Conservation (phyloP, 1,284 basidiomycete species). For the Melampsora americana region DNA sequence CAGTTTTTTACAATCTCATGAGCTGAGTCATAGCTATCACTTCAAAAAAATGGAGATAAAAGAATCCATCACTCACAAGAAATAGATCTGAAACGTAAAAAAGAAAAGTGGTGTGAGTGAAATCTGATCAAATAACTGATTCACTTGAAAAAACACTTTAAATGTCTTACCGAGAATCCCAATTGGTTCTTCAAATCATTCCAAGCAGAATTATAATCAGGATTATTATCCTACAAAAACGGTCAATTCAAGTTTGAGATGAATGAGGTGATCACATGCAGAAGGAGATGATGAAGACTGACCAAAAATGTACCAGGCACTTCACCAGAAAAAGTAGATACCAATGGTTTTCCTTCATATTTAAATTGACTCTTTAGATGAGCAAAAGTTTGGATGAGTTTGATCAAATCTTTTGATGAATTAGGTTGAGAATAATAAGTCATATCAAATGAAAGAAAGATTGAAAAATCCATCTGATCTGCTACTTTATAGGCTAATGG, state of each 20-base stretch:
- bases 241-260: background rate
- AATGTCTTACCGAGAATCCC: constrained; percentile 11
- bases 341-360: constrained; percentile 25
- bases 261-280: background rate
- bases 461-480: constrained; percentile 22
- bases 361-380: constrained; percentile 16
- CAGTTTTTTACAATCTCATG: background rate
- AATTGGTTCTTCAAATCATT: constrained; percentile 13
- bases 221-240: constrained; percentile 32
- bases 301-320: constrained; percentile 31
- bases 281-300: background rate
- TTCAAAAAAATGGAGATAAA: background rate
- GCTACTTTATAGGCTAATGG: constrained; percentile 32
- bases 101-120: background rate
- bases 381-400: constrained; percentile 10
- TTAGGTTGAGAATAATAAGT: constrained; percentile 23
- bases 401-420: constrained; percentile 30
- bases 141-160: background rate
- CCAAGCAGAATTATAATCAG: constrained; percentile 31
- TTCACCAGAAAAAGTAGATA: constrained; percentile 40
- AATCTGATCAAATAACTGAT: background rate
- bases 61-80: constrained; percentile 11
- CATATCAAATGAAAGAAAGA: constrained; percentile 42
- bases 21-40: background rate
- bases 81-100: constrained; percentile 30